Percentiles rank a stretch among this genome's conserved stretches.
Evolutionary conservation across 139 green algal genomes (phyloP).

Genomic region (Pedinophyceae sp.): DNA sequence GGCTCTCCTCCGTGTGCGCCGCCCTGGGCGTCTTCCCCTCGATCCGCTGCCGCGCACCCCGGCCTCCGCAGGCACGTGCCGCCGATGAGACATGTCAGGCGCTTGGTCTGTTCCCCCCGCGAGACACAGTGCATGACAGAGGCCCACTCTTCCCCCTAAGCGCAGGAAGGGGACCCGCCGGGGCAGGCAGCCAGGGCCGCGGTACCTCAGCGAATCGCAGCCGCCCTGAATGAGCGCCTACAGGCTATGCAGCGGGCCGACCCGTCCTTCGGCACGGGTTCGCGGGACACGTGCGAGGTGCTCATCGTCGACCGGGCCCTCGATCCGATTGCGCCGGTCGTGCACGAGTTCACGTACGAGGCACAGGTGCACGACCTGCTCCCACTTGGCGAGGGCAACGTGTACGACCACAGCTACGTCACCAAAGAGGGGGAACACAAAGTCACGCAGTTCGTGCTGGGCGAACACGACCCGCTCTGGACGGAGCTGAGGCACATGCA

Average conservation of each 20-base stretch:
- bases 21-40: conserved; percentile 29
- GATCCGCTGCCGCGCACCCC: not conserved
- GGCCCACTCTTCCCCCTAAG: too few species aligned
- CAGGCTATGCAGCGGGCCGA: conserved; percentile 23
- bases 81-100: not conserved
- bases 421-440: too few species aligned
- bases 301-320: conserved; percentile 75
- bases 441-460: conserved; percentile 6
- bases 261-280: conserved; percentile 14
- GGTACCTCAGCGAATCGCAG: conserved; percentile 44
- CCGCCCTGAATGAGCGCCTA: conserved; percentile 39
- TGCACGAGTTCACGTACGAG: conserved; percentile 97
- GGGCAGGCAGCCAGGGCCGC: conserved; percentile 21
- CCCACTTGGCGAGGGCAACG: conserved; percentile 22
- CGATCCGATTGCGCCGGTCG: conserved; percentile 77
- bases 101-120: conserved; percentile 32
- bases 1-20: conserved; percentile 43
- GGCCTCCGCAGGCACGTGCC: not conserved
- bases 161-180: conserved; percentile 33
- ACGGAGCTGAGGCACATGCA: conserved; percentile 75
- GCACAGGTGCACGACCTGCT: conserved; percentile 84
- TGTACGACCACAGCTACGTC: too few species aligned
- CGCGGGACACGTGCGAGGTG: conserved; percentile 60
- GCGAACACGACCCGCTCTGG: conserved; percentile 46
- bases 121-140: conserved; percentile 30